Conservation (phyloP, 371 early-diverging fungal genomes). For the Funneliformis caledonium region DNA sequence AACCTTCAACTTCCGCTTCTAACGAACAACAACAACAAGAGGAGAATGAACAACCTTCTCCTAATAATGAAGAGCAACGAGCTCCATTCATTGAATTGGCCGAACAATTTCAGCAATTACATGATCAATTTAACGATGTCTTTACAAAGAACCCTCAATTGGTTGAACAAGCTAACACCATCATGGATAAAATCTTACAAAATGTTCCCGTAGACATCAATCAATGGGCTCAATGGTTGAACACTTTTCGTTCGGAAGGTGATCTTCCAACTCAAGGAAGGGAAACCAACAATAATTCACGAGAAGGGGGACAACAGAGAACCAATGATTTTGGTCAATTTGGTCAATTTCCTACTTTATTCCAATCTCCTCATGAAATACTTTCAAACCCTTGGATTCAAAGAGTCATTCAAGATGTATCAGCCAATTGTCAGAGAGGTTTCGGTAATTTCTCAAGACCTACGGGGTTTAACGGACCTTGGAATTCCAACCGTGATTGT, state of each 20-base stretch:
- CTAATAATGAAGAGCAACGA: neutral
- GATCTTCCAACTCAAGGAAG: neutral
- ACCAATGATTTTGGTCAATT: neutral
- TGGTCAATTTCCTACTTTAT: neutral
- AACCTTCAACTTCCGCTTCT: neutral
- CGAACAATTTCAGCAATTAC: slow-evolving; percentile 31
- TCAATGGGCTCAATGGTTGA: slow-evolving; percentile 33
- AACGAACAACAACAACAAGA: neutral
- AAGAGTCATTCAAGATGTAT: neutral
- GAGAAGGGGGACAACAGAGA: neutral
- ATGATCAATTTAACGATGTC: slow-evolving; percentile 40
- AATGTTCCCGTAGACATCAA: slow-evolving; percentile 35
- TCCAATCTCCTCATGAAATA: neutral
- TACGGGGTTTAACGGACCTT: neutral
- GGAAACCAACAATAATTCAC: neutral
- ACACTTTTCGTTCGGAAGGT: neutral
- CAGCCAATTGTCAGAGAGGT: neutral
- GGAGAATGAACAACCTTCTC: neutral
- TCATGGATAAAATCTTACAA: slow-evolving; percentile 38
- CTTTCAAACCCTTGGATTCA: neutral
- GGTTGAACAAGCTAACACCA: slow-evolving; percentile 23
- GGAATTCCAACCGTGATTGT: neutral
- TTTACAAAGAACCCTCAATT: slow-evolving; percentile 34
- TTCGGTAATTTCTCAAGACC: neutral
- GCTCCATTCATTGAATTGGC: slow-evolving; percentile 37